Evolutionary conservation across 2,329 filamentous ascomycete genomes (phyloP), one percentile per base, ranked within the genome.

Genomic region (Hypocrella siamensis): DNA sequence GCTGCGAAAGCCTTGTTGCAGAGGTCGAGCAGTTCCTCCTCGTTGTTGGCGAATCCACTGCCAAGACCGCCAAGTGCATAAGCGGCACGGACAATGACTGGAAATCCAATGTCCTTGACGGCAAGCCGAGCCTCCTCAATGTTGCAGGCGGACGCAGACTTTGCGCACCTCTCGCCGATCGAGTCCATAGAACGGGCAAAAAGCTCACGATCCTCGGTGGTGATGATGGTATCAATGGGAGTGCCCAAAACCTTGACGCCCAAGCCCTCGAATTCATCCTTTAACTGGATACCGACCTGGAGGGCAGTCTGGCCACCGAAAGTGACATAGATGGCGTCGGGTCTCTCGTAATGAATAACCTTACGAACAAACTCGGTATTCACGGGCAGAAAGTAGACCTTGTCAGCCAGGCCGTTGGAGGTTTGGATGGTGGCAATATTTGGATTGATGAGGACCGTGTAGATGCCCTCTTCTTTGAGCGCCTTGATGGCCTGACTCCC

Each of bases 371-470:
- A 96, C 33, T 96, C 88, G 36, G 88, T 81, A 38, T 86, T 96
- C 52, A 98, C 90, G 1, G 90, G 90, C 27, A 96, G 66, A 67
- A 96, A 98, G 61, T 96, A 98, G 31, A 98, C 90, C 65, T 96
- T 96, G 58, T 98, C 90, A 11, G 90, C 90, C 32, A 98, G 65
- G 41, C 90, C 90, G 61, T 94, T 94, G 32, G 90, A 96, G 4
- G 90, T 98, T 56, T 98, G 90, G 40, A 96, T 96, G 1, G 90
- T 98, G 42, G 90, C 90, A 52, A 98, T 96, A 54, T 98, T 98
- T 35, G 90, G 90, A 61, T 98, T 98, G 68, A 98, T 96, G 40
- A 98, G 66, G 40, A 98, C 79, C 3, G 90, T 94, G 64, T 94
- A 96, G 47, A 96, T 94, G 38, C 86, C 88, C 59, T 96, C 90